Base-by-base conservation (phyloP, 2,329 filamentous ascomycete species). In the Lasiodiplodia sp. region DNA sequence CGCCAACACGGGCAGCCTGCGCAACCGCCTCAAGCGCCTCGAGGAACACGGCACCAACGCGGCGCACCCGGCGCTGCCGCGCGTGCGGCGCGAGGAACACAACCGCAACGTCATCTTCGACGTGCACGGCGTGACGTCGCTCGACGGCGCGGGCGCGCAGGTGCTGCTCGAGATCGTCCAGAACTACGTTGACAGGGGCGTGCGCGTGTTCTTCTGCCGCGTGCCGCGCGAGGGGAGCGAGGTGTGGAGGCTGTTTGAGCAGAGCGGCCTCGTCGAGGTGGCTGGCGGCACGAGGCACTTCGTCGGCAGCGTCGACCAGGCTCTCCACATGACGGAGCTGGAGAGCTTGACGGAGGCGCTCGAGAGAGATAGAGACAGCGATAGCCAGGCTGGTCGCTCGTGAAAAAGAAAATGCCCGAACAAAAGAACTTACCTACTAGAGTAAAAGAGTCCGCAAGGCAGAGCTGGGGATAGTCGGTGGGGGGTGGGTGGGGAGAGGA, bases 81-180 rank as follows among this genome's bases (percentile, higher is more conserved):
- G 92, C 2, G 85, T 97, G 16, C 87, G 94, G 4, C 84, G 86
- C 31, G 87, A 89, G n/a, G 91, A 95, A 70, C 90, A 92, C 75
- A 97, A 97, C 78, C 88, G 89, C 73, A 97, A 97, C 76, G 86
- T 99, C 78, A 94, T 99, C 71, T 98, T 99, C 75, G 96, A 99
- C 77, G 94, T 98, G 8, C 95, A 98, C 73, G 96, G 96, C n/a
- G 96, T 99, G 3, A 97, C 94, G 0, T 92, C 91, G 34, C 89
- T 99, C 74, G 96, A 99, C 77, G 96, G 94, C 6, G 97, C 94
- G 0, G 96, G 95, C 1, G 92, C 93, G 0, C 96, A 98, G 80
- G 95, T 98, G 0, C 84, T 99, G 2, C 87, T 88, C 57, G 96
- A 98, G 80, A 98, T 98, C 72, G 93, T 99, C 18, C 84, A 89